Percentiles rank a stretch among this genome's conserved stretches.
Evolutionary conservation across 805 yeast species (phyloP).

Genomic region (Kluyveromyces wickerhamii): DNA sequence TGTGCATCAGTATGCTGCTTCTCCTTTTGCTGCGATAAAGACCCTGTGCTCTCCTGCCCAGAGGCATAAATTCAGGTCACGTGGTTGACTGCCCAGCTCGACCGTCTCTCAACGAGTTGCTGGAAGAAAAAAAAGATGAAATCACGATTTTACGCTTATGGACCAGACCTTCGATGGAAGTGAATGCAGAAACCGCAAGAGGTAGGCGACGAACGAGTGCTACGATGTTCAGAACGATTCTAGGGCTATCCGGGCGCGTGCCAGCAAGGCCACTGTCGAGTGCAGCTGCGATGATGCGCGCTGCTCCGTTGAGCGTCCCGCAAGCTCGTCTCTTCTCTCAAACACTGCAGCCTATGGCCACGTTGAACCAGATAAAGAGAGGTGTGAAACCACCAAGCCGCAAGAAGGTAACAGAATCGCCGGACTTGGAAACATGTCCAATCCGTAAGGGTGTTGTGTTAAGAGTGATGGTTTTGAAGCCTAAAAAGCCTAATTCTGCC

Average conservation of each 20-base stretch:
- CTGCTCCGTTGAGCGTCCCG: constrained; percentile 1
- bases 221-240: background rate
- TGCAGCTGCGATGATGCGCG: background rate
- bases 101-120: too few species aligned
- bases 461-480: constrained; percentile 90
- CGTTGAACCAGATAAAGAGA: constrained; percentile 68
- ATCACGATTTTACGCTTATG: too few species aligned
- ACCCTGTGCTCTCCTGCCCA: too few species aligned
- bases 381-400: constrained; percentile 48
- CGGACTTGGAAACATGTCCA: constrained; percentile 78
- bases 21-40: too few species aligned
- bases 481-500: constrained; percentile 98
- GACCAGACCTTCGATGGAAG: too few species aligned
- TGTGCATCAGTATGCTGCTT: too few species aligned
- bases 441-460: constrained; percentile 89
- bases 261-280: background rate
- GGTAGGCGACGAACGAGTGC: background rate
- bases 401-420: constrained; percentile 50
- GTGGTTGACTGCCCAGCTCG: too few species aligned
- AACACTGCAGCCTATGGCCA: constrained; percentile 37
- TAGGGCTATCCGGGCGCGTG: background rate
- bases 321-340: constrained; percentile 9
- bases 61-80: too few species aligned
- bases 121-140: too few species aligned
- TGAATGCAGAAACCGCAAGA: too few species aligned